Percentiles rank a stretch among this genome's conserved stretches.
These are phyloP conservation scores for Mycena rosella DNA, from an alignment of 768 basidiomycete species.

Conservation along the genomic window DNA sequence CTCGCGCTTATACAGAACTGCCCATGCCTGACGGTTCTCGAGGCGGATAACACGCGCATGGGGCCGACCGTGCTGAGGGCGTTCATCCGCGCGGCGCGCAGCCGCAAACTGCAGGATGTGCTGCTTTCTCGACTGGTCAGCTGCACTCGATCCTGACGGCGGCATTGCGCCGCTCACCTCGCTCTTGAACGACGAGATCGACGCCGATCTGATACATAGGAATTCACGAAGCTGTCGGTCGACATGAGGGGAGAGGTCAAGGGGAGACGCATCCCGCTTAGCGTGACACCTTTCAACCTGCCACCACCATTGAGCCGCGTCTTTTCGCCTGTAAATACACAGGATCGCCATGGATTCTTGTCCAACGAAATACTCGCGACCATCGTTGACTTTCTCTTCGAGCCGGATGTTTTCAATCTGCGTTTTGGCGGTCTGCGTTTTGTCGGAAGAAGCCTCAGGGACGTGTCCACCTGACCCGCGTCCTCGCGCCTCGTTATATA, in stretches of 20 bases:
- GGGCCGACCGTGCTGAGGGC: conserved; percentile 70
- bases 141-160: conserved; percentile 59
- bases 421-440: conserved; percentile 24
- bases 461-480: conserved; percentile 16
- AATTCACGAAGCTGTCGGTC: conserved; percentile 68
- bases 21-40: conserved; percentile 72
- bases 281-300: no score
- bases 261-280: neutral
- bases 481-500: conserved; percentile 8
- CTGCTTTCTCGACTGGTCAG: conserved; percentile 74
- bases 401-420: conserved; percentile 11
- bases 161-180: conserved; percentile 40
- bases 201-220: conserved; percentile 75
- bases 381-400: neutral
- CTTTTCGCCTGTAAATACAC: no score
- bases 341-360: conserved; percentile 31
- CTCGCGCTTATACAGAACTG: conserved; percentile 74
- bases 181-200: conserved; percentile 57
- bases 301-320: no score
- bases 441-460: conserved; percentile 10
- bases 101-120: conserved; percentile 63
- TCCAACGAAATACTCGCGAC: conserved; percentile 19
- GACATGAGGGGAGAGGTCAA: conserved; percentile 5
- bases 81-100: conserved; percentile 70
- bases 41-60: conserved; percentile 86